Conservation (phyloP, 441 rosid species). For the Gossypium aridum region DNA sequence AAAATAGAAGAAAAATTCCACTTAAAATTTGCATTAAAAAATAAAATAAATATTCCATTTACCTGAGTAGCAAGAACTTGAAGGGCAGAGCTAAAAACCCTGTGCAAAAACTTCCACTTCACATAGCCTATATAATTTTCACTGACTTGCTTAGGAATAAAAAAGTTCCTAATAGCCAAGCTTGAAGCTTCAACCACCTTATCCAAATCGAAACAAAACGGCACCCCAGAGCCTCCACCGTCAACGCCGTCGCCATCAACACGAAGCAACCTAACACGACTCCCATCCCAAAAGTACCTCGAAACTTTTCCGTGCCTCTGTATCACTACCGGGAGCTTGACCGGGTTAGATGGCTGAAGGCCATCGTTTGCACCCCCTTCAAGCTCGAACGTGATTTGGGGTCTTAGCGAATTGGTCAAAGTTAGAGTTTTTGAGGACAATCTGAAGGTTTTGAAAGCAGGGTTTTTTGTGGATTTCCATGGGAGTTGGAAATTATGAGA, state of each 20-base stretch:
- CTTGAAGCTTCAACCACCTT: conserved; percentile 31
- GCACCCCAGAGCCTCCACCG: conserved; percentile 28
- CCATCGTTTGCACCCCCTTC: conserved; percentile 28
- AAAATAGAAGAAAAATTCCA: background rate
- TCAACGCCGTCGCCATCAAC: conserved; percentile 48
- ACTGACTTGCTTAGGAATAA: conserved; percentile 72
- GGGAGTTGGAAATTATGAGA: conserved; percentile 10
- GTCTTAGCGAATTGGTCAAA: conserved; percentile 23
- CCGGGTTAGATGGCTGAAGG: conserved; percentile 17
- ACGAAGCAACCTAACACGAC: conserved; percentile 30
- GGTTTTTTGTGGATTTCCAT: conserved; percentile 24
- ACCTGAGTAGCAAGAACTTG: conserved; percentile 99
- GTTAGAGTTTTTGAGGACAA: conserved; percentile 8
- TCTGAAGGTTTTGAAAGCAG: conserved; percentile 12
- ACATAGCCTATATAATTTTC: conserved; percentile 62
- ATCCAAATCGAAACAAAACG: conserved; percentile 28
- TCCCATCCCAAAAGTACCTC: conserved; percentile 63
- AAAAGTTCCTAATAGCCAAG: conserved; percentile 50
- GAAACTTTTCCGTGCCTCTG: conserved; percentile 46
- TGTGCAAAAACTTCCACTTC: conserved; percentile 89
- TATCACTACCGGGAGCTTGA: conserved; percentile 46
- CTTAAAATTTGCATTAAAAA: background rate
- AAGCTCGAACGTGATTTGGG: conserved; percentile 35
- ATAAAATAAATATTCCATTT: background rate
- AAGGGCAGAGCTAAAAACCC: conserved; percentile 86